Evolutionary conservation across 495 filamentous ascomycete genomes (phyloP).

Genomic region (Xylaria cubensis): DNA sequence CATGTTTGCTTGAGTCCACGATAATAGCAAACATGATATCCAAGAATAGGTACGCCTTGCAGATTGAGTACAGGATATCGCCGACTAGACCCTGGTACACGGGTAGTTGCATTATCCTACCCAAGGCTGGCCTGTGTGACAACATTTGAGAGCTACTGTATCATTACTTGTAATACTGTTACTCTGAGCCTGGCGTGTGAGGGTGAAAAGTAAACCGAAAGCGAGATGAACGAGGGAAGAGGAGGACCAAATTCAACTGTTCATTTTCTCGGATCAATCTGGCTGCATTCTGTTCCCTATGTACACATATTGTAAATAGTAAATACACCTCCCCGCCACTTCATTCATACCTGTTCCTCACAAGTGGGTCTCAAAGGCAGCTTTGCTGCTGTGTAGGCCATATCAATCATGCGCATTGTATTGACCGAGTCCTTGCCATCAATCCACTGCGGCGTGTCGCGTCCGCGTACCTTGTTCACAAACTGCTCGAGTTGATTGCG

Average conservation of each 20-base stretch:
- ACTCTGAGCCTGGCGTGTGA: not conserved
- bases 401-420: conserved; percentile 62
- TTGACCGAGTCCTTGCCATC: conserved; percentile 56
- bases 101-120: too few relatives aligned
- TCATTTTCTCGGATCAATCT: not conserved
- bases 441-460: conserved; percentile 59
- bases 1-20: too few relatives aligned
- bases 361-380: conserved; percentile 51
- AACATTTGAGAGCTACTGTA: not conserved
- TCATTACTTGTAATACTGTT: not conserved
- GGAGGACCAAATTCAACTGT: not conserved
- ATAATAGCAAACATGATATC: too few relatives aligned
- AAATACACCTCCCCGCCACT: not conserved
- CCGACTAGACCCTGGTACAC: too few relatives aligned
- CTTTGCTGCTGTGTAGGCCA: conserved; percentile 56
- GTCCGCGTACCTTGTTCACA: conserved; percentile 57
- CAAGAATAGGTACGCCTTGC: too few relatives aligned
- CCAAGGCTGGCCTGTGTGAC: too few relatives aligned
- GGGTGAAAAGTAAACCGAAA: too few relatives aligned
- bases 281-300: not conserved
- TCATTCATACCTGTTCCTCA: conserved; percentile 13
- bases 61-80: too few relatives aligned
- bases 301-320: not conserved
- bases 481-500: conserved; percentile 63
- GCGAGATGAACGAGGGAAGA: not conserved